Conservation (phyloP, 2,329 filamentous ascomycete genomes). For the Chalaropsis thielavioides region DNA sequence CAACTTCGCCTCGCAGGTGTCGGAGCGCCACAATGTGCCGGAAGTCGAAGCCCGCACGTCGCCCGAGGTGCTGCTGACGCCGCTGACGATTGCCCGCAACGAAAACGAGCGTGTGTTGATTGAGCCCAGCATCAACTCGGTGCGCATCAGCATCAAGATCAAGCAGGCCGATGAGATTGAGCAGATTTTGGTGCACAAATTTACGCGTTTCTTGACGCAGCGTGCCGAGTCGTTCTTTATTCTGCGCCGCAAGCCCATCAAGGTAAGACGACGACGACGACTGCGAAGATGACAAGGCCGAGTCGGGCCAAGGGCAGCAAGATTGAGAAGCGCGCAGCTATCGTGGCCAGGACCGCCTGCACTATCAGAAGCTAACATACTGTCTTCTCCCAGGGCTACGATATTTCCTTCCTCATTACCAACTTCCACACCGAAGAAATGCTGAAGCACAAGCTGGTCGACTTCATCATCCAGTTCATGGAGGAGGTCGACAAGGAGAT, state of each 20-base stretch:
- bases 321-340: not conserved
- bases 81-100: constrained; percentile 80
- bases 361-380: not conserved
- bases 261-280: constrained; percentile 24
- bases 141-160: constrained; percentile 95
- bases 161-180: constrained; percentile 99
- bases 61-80: constrained; percentile 85
- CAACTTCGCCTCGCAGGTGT: constrained; percentile 94
- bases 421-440: constrained; percentile 98
- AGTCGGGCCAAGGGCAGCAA: not conserved
- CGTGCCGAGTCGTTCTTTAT: constrained; percentile 96
- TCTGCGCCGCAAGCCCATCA: constrained; percentile 82
- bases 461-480: constrained; percentile 99
- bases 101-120: constrained; percentile 95
- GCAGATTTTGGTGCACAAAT: constrained; percentile 95
- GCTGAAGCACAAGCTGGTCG: constrained; percentile 96
- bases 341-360: constrained; percentile 33
- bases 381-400: constrained; percentile 48
- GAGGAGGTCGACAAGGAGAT: constrained; percentile 99
- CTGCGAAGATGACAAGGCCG: not conserved
- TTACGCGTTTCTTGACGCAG: constrained; percentile 91
- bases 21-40: constrained; percentile 94
- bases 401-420: constrained; percentile 96
- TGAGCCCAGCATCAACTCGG: constrained; percentile 91
- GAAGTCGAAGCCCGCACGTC: constrained; percentile 90